A percentile compares a stretch with the other conserved stretches of the same genome.
Evolutionary conservation across 495 filamentous ascomycete species (phyloP).

Genomic region (Ramalina peruviana): DNA sequence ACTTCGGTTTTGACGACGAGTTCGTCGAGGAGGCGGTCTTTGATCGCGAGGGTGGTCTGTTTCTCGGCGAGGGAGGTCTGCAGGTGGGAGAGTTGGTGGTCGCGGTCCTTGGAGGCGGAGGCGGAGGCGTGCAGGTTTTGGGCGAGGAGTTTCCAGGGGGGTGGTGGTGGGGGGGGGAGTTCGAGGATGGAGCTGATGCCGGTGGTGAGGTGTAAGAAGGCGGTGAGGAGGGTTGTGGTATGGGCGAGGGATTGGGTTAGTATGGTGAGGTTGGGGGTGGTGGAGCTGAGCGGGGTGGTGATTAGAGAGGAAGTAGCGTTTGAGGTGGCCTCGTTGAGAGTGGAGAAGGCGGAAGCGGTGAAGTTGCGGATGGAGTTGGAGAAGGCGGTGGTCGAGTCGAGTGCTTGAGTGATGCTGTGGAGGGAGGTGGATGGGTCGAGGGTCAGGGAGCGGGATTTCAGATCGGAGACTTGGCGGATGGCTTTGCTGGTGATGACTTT

Average conservation of each 20-base stretch:
- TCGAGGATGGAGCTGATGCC: slow-evolving; percentile 72
- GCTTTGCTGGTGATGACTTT: slow-evolving; percentile 79
- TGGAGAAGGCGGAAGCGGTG: slow-evolving; percentile 46
- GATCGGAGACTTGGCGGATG: slow-evolving; percentile 60
- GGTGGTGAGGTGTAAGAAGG: slow-evolving; percentile 54
- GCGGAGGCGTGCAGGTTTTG: slow-evolving; percentile 66
- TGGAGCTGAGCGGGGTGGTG: slow-evolving; percentile 31
- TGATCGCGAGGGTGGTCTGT: slow-evolving; percentile 42
- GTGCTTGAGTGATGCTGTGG: slow-evolving; percentile 42
- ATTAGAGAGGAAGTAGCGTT: slow-evolving; percentile 52
- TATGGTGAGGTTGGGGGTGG: slow-evolving; percentile 51
- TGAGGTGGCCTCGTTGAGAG: slow-evolving; percentile 64
- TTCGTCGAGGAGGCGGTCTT: slow-evolving; percentile 55
- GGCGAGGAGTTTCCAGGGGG: slow-evolving; percentile 76
- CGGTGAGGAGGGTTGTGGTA: slow-evolving; percentile 50
- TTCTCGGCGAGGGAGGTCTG: slow-evolving; percentile 57
- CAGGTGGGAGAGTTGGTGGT: slow-evolving; percentile 61
- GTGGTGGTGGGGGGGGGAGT: slow-evolving; percentile 53
- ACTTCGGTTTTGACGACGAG: slow-evolving; percentile 83
- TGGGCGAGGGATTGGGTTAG: slow-evolving; percentile 51
- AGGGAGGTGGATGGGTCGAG: slow-evolving; percentile 42
- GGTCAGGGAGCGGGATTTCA: slow-evolving; percentile 63
- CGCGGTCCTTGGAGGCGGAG: slow-evolving; percentile 61
- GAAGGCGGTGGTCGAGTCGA: slow-evolving; percentile 49
- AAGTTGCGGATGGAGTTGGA: slow-evolving; percentile 51